Evolutionary conservation across 129 eudicot genomes (phyloP), one percentile per base, ranked within the genome.

Genomic region (Flaveria linearis): DNA sequence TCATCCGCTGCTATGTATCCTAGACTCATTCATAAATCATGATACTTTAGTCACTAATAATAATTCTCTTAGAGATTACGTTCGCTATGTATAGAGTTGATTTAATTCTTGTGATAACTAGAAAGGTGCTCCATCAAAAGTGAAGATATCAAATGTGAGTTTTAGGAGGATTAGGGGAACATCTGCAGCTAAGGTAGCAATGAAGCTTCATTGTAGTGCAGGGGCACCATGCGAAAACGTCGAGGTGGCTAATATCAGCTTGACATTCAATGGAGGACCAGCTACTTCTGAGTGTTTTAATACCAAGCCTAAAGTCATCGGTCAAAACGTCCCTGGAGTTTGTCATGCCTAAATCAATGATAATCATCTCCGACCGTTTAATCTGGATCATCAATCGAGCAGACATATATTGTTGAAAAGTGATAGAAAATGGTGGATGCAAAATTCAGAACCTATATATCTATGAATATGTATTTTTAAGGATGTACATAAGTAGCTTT

Each of bases 151-250:
- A 25, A 66, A 86, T 26, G 79, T 93, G 13, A 72, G 82, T 62
- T 83, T 90, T 69, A 83, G 75, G 47, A 86, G 72, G 72, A 83
- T 93, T 9, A 85, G 72, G 20, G 98, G 98, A 4, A 86, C 96
- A 9, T 72, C 95, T 8, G 4, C 71, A 10, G 77, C 78, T 6
- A 62, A 76, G 52, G 72, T 67, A 13, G 89, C 81, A 5, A 64
- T 85, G 66, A 85, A 71, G 72, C 79, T 90, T 25, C 57, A 33
- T 65, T 92, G 96, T 52, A 92, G 93, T 75, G 49, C 74, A 22
- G 73, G 73, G 6, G 22, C 16, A 6, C 68, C 47, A 0, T 89
- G 97, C 49, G 80, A 87, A 13, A 79, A 72, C 17, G 82, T 92
- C 15, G 78, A 81, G 51, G 18, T 88, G 13, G 76, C 73, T 0